Conservation (phyloP, 2,329 filamentous ascomycete genomes). For the Aspergillus thermomutatus region DNA sequence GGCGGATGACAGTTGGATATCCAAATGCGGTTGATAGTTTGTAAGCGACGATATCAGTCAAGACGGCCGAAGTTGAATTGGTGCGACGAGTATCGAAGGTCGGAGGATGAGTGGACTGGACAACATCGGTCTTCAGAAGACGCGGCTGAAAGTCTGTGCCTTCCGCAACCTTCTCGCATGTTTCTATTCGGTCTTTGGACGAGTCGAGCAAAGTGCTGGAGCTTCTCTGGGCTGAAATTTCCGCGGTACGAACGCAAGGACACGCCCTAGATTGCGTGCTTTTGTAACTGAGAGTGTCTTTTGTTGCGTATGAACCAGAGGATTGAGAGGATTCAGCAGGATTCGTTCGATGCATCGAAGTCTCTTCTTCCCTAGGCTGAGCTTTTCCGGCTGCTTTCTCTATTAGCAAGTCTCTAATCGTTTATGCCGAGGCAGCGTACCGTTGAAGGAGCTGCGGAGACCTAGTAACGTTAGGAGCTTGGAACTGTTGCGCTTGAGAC, state of each 20-base stretch:
- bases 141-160: background rate
- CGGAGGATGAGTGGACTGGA: background rate
- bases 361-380: background rate
- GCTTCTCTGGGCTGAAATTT: background rate
- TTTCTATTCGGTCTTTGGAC: background rate
- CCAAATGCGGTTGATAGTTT: constrained; percentile 39
- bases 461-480: constrained; percentile 36
- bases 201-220: background rate
- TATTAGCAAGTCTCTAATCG: background rate
- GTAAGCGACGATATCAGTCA: constrained; percentile 34
- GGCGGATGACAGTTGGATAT: constrained; percentile 40
- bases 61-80: constrained; percentile 25
- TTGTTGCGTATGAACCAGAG: background rate
- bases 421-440: constrained; percentile 12
- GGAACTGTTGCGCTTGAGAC: constrained; percentile 35
- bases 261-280: background rate
- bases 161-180: background rate
- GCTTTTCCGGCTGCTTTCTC: background rate
- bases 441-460: constrained; percentile 23
- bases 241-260: background rate
- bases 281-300: background rate
- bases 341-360: background rate
- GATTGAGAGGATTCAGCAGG: background rate
- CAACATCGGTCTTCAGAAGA: constrained; percentile 1
- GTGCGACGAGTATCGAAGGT: constrained; percentile 11